These are phyloP conservation scores for Forsythia suspensa DNA, from an alignment of 257 asterid species.

Conservation along the genomic window DNA sequence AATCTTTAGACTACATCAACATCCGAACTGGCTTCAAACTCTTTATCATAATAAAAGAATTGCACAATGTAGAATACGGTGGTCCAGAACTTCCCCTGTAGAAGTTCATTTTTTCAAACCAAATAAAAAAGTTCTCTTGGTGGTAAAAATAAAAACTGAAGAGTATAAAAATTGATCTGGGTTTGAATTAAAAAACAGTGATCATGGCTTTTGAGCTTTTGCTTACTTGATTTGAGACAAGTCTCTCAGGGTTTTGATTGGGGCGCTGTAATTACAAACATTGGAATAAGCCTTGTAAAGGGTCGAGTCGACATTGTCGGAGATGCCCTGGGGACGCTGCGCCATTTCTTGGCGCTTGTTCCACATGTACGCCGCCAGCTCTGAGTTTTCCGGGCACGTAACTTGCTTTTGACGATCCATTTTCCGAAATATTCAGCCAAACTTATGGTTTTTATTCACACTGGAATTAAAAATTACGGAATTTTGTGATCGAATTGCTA, in stretches of 20 bases:
- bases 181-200: not conserved
- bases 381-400: conserved; percentile 67
- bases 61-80: too few species aligned
- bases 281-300: conserved; percentile 70
- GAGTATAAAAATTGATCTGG: not conserved
- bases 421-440: not conserved
- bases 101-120: not conserved
- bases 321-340: conserved; percentile 65
- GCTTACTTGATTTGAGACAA: conserved; percentile 80
- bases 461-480: not conserved
- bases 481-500: not conserved
- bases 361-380: conserved; percentile 61
- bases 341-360: conserved; percentile 71
- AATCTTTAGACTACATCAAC: not conserved
- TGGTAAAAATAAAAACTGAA: not conserved
- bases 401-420: conserved; percentile 53
- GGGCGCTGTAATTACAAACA: conserved; percentile 58
- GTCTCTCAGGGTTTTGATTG: conserved; percentile 64
- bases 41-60: not conserved
- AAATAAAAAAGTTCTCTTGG: not conserved
- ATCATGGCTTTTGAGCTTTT: not conserved
- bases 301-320: conserved; percentile 70
- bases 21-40: not conserved
- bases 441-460: not conserved
- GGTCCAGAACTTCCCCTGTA: not conserved